Evolutionary conservation across 805 yeast genomes (phyloP).

Genomic region (Kodamaea laetipori): DNA sequence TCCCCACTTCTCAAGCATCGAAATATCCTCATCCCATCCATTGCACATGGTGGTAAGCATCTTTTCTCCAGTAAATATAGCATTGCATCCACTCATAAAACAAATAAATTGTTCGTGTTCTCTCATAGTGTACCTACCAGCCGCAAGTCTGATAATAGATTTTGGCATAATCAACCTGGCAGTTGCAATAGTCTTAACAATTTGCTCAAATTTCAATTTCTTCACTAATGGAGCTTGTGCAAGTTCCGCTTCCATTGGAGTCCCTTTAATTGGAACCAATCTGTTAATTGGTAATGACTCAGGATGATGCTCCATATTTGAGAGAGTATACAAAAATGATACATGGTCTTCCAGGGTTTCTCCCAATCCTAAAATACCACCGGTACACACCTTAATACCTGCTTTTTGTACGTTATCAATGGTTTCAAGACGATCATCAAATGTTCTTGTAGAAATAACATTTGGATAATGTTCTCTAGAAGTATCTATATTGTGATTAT

Average conservation of each 20-base stretch:
- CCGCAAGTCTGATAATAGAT: conserved; percentile 71
- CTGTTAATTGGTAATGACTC: conserved; percentile 81
- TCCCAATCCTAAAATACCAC: conserved; percentile 79
- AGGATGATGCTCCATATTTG: conserved; percentile 73
- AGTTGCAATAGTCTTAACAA: conserved; percentile 71
- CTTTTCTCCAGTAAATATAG: conserved; percentile 77
- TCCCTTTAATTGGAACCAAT: conserved; percentile 76
- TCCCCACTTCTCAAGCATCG: conserved; percentile 72
- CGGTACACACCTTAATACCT: conserved; percentile 69
- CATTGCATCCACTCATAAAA: conserved; percentile 77
- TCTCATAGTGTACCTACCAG: conserved; percentile 80
- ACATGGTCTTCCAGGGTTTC: conserved; percentile 73
- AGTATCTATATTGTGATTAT: conserved; percentile 55
- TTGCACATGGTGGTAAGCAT: conserved; percentile 83
- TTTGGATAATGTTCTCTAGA: conserved; percentile 42
- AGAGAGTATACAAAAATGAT: conserved; percentile 63
- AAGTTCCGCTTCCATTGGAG: conserved; percentile 67
- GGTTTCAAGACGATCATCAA: conserved; percentile 70
- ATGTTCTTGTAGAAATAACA: conserved; percentile 55
- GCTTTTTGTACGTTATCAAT: conserved; percentile 61
- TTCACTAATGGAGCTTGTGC: conserved; percentile 37
- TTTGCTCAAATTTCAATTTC: conserved; percentile 58
- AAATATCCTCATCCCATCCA: conserved; percentile 81
- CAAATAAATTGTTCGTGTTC: conserved; percentile 75
- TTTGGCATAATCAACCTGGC: conserved; percentile 76